Evolutionary conservation across 306 rosid species (phyloP).

Genomic region (Morella rubra): DNA sequence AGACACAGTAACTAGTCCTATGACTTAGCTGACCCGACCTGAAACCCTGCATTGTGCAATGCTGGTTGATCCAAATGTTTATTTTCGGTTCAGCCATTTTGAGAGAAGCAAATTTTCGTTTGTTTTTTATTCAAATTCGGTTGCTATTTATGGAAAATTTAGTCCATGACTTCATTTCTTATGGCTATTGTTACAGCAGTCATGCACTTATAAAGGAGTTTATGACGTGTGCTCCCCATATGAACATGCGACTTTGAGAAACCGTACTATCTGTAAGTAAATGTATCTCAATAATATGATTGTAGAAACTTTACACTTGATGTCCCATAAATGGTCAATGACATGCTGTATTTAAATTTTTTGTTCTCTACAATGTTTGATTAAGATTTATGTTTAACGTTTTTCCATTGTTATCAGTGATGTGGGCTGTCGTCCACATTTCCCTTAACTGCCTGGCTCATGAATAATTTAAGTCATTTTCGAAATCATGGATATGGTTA

Average conservation of each 20-base stretch:
- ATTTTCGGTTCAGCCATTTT: not conserved
- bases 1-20: not conserved
- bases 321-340: not conserved
- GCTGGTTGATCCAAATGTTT: not conserved
- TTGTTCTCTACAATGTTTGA: not conserved
- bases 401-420: too few species aligned
- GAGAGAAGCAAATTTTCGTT: not conserved
- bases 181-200: slow-evolving; percentile 44
- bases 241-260: slow-evolving; percentile 22
- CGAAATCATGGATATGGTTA: not conserved
- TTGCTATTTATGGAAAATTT: not conserved
- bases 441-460: too few species aligned
- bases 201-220: slow-evolving; percentile 26
- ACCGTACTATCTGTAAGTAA: slow-evolving; percentile 39
- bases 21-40: not conserved
- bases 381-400: too few species aligned
- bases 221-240: slow-evolving; percentile 21
- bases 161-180: not conserved
- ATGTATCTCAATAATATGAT: not conserved
- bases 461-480: too few species aligned
- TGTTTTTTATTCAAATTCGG: not conserved
- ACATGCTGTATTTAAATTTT: not conserved
- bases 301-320: not conserved
- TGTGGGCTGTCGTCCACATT: not conserved
- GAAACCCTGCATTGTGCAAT: not conserved